Evolutionary conservation across 2,329 filamentous ascomycete species (phyloP).

Genomic region (Mariannaea elegans): DNA sequence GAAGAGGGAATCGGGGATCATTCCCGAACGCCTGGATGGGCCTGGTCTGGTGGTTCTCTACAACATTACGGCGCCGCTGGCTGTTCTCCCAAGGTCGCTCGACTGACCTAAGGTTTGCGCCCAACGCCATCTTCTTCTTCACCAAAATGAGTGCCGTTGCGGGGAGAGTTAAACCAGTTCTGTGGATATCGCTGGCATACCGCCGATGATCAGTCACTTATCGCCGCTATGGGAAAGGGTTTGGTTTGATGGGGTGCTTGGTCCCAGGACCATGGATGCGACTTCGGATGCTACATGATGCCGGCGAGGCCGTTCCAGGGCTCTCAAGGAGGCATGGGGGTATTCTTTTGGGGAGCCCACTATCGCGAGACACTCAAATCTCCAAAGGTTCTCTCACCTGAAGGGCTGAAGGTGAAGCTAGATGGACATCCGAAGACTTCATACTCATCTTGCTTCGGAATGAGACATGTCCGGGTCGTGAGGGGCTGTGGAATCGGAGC

Average conservation of each 20-base stretch:
- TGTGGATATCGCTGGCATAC: constrained; percentile 13
- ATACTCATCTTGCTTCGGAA: background rate
- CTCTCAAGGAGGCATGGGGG: background rate
- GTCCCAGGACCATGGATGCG: background rate
- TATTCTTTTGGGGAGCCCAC: constrained; percentile 4
- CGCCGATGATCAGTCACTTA: constrained; percentile 15
- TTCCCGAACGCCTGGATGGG: constrained; percentile 18
- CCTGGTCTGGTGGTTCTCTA: constrained; percentile 1
- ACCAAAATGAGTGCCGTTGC: constrained; percentile 3
- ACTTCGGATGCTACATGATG: constrained; percentile 2
- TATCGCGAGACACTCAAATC: constrained; percentile 7
- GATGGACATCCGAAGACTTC: background rate
- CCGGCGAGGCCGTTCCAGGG: constrained; percentile 9
- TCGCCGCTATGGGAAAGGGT: background rate
- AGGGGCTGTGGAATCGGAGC: background rate
- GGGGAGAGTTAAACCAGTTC: constrained; percentile 8
- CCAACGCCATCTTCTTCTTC: constrained; percentile 1
- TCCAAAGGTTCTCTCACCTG: background rate
- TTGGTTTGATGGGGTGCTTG: background rate
- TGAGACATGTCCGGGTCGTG: constrained; percentile 6
- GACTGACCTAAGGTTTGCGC: constrained; percentile 15
- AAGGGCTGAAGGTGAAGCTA: background rate
- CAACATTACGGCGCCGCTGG: background rate
- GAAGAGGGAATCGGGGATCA: constrained; percentile 24
- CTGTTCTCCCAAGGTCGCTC: background rate